Base-by-base conservation (phyloP, 1,284 basidiomycete species). In the Tylopilus orsonianus region DNA sequence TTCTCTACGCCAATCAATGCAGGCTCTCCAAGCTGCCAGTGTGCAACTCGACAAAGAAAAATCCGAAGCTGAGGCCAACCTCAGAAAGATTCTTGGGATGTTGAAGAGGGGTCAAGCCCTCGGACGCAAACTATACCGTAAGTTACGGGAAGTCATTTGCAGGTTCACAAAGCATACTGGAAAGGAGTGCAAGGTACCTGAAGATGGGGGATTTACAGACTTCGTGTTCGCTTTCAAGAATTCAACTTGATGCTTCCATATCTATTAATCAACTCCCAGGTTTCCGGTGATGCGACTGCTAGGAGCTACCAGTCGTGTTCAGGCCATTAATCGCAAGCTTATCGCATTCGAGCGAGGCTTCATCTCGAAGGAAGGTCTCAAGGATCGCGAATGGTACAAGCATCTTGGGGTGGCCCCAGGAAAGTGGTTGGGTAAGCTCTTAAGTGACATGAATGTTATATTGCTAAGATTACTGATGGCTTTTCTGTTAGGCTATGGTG, bases 351-450 rank as follows among this genome's bases (percentile, higher is more conserved):
- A 92, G 64, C 71, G 74, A 46, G 83, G 84, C 16, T 86, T 91
- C 67, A 79, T 90, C 52, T 77, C 77, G 19, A 71, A 80, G 49
- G 72, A 77, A 19, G 89, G 90, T 1, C 74, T 91, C 48, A 78
- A 75, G 60, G 81, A 80, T 44, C 72, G 84, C 39, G 76, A 82
- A 56, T 88, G 85, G 85, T 87, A 85, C 65, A 78, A 75, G 60
- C 83, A 88, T 60, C 71, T 90, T 44, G 84, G 77, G 12, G 85
- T 87, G 10, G 85, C 87, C 18, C 88, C 88, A 1, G 89, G 88
- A 32, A 78, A 79, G 57, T 89, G 83, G 83, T 72, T 85, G 24
- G 82, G 85, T 78, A 16, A 55, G 67, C 34, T 36, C 5, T 8
- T 6, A 51, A 39, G 14, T 49, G 53, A 35, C 55, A 52, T 39